A percentile compares a stretch with the other conserved stretches of the same genome.
phyloP scores from a whole-genome alignment of 2,329 filamentous ascomycete genomes.

The Sporothrix variecibatus region DNA sequence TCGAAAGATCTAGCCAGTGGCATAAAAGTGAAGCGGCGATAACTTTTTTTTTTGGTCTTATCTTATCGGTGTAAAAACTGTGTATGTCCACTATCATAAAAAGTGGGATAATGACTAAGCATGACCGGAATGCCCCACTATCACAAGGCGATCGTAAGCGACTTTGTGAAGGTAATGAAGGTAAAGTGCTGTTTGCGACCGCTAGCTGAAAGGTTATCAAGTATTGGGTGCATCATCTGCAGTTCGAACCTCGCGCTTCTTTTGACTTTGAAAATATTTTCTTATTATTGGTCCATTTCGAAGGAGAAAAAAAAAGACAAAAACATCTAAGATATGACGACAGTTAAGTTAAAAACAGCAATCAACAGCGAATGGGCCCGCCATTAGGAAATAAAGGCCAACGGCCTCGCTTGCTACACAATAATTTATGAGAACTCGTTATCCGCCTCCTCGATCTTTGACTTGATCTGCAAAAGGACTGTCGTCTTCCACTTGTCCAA shows the following conservation, averaged over 20 bases:
- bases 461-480: slow-evolving; percentile 79
- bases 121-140: neutral
- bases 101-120: neutral
- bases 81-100: neutral
- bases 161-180: too few species aligned
- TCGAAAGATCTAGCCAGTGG: neutral
- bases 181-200: too few species aligned
- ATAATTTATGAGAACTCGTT: slow-evolving; percentile 41
- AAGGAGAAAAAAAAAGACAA: neutral
- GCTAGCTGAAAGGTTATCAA: too few species aligned
- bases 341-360: neutral
- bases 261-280: too few species aligned
- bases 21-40: neutral
- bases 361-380: neutral
- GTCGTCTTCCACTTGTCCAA: slow-evolving; percentile 97
- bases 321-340: neutral
- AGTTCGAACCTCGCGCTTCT: too few species aligned
- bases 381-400: neutral
- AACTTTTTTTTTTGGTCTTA: slow-evolving; percentile 26
- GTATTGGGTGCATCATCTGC: too few species aligned
- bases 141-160: neutral
- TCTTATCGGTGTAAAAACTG: slow-evolving; percentile 29
- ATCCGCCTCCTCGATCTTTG: slow-evolving; percentile 65
- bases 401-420: neutral
- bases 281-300: too few species aligned